Base-by-base conservation (phyloP, 148 eudicot species). In the Chenopodium quinoa region DNA sequence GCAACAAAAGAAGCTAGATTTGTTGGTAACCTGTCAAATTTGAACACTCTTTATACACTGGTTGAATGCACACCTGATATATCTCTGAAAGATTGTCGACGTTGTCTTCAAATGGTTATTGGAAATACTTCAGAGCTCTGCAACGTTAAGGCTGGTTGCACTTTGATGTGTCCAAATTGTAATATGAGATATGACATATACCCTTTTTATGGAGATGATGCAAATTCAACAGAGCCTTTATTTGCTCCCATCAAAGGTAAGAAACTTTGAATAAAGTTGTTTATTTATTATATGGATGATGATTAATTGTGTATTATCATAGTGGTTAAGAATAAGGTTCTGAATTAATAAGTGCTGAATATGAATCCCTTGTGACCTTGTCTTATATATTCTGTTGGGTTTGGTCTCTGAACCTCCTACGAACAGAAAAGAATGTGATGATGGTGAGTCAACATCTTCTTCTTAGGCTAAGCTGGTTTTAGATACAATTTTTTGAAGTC, bases 161-260 rank as follows among this genome's bases (percentile, higher is more conserved):
- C 87, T 78, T 79, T 85, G 82, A 85, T 85, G 87, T 81, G 84
- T 81, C 87, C 87, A 9, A 85, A 85, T 74, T 85, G 87, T 76
- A 85, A 85, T 76, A 73, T 85, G 74, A 54, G 87, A 60, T 85
- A 85, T 46, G 87, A 85, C 60, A 81, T 85, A 37, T 78, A 81
- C 66, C 87, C 87, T 29, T 85, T 85, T 64, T 81, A 81, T 68
- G 87, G 87, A 56, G 79, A 67, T 47, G 79, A 78, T 19, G 17
- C 10, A 27, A 50, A 19, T 10, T 75, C 25, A 62, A 50, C 68
- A 19, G 83, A 37, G 10, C 79, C 73, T 64, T 66, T 75, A 31
- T 75, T 68, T 29, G 40, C 32, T 72, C 65, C 78, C 1, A 60
- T 16, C 44, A 63, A 3, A 77, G 87, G 87, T 85, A 85, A 84